Evolutionary conservation across 129 eudicot genomes (phyloP).

Genomic region (Centella asiatica): DNA sequence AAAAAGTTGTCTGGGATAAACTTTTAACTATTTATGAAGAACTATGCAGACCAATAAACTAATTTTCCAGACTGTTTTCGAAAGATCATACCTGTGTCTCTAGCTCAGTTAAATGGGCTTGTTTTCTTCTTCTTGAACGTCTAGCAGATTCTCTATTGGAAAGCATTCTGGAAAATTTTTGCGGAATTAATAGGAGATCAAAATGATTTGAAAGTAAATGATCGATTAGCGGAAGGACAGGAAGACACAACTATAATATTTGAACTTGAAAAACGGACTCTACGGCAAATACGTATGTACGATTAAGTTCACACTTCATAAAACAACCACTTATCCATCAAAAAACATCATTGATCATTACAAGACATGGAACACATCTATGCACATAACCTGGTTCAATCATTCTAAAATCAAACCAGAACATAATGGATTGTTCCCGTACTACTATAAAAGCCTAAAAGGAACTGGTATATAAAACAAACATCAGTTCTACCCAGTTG

Average conservation of each 20-base stretch:
- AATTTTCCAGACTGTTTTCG: neutral
- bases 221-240: neutral
- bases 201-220: neutral
- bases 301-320: too few relatives aligned
- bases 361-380: too few relatives aligned
- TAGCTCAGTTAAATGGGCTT: constrained; percentile 94
- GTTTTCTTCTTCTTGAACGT: constrained; percentile 92
- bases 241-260: neutral
- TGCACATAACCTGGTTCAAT: too few relatives aligned
- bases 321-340: too few relatives aligned
- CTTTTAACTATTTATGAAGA: constrained; percentile 59
- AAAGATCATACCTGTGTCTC: constrained; percentile 64
- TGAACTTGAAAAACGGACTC: too few relatives aligned
- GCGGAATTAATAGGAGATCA: neutral
- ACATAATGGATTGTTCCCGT: too few relatives aligned
- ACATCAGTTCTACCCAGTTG: too few relatives aligned
- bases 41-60: neutral
- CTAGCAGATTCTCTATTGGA: constrained; percentile 98
- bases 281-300: too few relatives aligned
- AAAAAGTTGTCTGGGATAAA: neutral
- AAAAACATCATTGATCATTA: too few relatives aligned
- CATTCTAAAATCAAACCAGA: too few relatives aligned
- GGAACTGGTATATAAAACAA: too few relatives aligned
- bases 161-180: constrained; percentile 60
- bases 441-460: too few relatives aligned